Evolutionary conservation across 495 filamentous ascomycete genomes (phyloP), one percentile per base, ranked within the genome.

Genomic region (Aspergillus affinis): DNA sequence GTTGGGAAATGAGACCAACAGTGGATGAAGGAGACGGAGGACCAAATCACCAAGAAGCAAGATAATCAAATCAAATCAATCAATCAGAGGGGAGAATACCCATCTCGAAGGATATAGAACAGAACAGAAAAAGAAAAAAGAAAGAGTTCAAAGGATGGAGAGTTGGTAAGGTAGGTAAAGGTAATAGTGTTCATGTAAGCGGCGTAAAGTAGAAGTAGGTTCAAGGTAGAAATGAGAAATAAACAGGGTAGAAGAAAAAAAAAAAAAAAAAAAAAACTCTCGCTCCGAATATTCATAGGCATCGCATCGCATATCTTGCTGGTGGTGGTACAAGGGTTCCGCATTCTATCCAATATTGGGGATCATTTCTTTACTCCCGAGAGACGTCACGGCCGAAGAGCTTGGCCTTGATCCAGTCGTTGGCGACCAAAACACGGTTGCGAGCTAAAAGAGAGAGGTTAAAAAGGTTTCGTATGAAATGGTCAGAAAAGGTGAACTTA

Each of bases 321-420:
- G 48, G 58, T 58, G 56, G 48, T 63, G 53, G 52, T 66, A 62
- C 55, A 61, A 27, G 55, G 49, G 32, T 48, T 54, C 55, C 58
- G 57, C 45, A 48, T 54, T 57, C 36, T 27, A 55, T 32, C 36
- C 36, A 41, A 41, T 41, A 41, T 32, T 21, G 44, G 30, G 20
- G 51, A 47, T 48, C 29, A 47, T 61, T 7, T 47, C 18, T 79
- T 78, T 88, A 97, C 83, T 95, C 93, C 65, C 93, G 86, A 44
- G 93, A 97, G 51, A 97, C 90, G 70, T 98, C 94, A 75, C 94
- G 91, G 51, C 94, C 94, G 72, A 98, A 98, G 29, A 92, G 73
- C 79, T 91, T 93, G 53, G 93, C 89, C 84, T 99, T 99, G 67
- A 92, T 68, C 94, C 94, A 99, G 75, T 99, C 94, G 65, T 95